A percentile compares a stretch with the other conserved stretches of the same genome.
Evolutionary conservation across 352 stramenopile genomes (phyloP).

Genomic region (Phytophthora sojae): DNA sequence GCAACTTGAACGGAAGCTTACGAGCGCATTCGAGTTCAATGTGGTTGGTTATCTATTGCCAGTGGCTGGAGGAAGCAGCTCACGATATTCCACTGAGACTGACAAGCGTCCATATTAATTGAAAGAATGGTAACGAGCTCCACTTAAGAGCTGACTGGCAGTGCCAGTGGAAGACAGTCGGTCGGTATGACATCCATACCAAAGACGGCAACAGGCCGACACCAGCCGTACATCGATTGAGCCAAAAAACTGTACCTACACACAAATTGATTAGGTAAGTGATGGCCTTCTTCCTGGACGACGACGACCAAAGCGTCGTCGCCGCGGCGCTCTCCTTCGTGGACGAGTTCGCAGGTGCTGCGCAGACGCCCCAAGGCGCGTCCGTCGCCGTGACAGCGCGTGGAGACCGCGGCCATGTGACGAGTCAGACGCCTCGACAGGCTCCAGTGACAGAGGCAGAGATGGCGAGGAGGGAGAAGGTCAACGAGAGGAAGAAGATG

Average conservation of each 20-base stretch:
- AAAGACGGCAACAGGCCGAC: not conserved
- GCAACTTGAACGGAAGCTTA: too few relatives aligned
- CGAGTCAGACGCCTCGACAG: not conserved
- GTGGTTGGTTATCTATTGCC: too few relatives aligned
- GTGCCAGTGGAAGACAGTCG: not conserved
- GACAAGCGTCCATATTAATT: not conserved
- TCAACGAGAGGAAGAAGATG: constrained; percentile 35
- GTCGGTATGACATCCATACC: not conserved
- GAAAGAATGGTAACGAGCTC: too few relatives aligned
- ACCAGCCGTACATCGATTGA: not conserved
- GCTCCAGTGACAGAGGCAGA: not conserved
- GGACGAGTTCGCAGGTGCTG: constrained; percentile 30
- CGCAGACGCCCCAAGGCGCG: not conserved
- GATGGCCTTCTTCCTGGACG: constrained; percentile 33
- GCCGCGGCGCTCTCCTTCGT: constrained; percentile 38
- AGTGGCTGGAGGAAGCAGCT: not conserved
- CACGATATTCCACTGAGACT: not conserved
- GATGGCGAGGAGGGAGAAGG: constrained; percentile 3
- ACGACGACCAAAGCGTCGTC: constrained; percentile 26
- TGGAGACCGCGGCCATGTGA: not conserved
- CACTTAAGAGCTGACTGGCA: not conserved
- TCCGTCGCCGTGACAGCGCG: not conserved
- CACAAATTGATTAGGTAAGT: not conserved
- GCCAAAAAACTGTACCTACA: not conserved
- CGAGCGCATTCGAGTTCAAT: too few relatives aligned